Percentiles rank a stretch among this genome's conserved stretches.
phyloP scores from a whole-genome alignment of 1,284 basidiomycete species.

The Cutaneotrichosporon mucoides region DNA sequence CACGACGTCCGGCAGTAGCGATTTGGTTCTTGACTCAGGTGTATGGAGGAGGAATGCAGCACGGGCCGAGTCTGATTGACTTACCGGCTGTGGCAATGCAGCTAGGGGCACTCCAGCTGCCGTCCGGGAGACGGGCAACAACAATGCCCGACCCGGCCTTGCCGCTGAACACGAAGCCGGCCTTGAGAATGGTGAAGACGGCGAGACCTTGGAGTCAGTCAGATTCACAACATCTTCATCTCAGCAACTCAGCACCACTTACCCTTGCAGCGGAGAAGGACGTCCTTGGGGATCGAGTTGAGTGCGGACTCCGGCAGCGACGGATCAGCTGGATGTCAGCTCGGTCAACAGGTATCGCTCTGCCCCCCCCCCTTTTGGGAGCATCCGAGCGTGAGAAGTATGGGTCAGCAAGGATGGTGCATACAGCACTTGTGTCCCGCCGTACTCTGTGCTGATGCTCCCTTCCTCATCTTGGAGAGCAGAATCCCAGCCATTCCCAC shows the following conservation, averaged over 20 bases:
- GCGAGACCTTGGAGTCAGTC: conserved; percentile 66
- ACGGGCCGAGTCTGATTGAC: too few species aligned
- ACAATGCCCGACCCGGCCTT: conserved; percentile 94
- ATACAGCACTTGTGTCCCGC: too few species aligned
- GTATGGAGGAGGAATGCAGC: too few species aligned
- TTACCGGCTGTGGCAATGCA: conserved; percentile 92
- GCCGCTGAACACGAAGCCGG: conserved; percentile 93
- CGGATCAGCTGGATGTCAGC: conserved; percentile 67
- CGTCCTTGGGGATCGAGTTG: conserved; percentile 91
- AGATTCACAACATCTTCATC: too few species aligned
- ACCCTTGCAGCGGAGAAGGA: conserved; percentile 85
- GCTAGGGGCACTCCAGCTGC: conserved; percentile 94
- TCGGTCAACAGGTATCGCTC: background rate
- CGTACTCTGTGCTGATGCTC: too few species aligned
- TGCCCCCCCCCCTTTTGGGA: too few species aligned
- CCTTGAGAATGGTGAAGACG: conserved; percentile 86
- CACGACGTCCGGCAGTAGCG: too few species aligned
- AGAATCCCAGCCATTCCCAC: too few species aligned
- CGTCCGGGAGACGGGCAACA: conserved; percentile 91
- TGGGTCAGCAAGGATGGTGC: too few species aligned
- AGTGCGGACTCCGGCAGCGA: conserved; percentile 82
- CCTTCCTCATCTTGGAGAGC: too few species aligned
- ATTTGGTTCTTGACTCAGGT: too few species aligned
- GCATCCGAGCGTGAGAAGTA: too few species aligned
- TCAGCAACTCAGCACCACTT: conserved; percentile 21